A percentile compares a stretch with the other conserved stretches of the same genome.
These are phyloP conservation scores for Pseudonectria foliicola DNA, from an alignment of 2,329 filamentous ascomycete genomes.

Conservation along the genomic window DNA sequence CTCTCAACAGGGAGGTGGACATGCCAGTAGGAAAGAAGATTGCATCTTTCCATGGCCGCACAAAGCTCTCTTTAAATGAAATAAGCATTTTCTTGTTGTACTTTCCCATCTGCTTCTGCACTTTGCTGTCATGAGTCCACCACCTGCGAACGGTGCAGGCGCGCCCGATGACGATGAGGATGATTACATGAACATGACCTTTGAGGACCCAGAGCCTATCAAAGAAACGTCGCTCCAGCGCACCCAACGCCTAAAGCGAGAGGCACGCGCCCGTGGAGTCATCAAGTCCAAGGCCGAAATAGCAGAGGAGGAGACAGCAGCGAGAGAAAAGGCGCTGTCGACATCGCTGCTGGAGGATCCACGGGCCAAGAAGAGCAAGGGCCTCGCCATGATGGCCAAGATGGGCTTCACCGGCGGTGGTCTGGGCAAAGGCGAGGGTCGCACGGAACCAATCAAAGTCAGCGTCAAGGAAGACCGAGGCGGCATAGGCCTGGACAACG, in stretches of 20 bases:
- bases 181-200: constrained; percentile 96
- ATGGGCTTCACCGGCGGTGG: constrained; percentile 82
- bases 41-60: too few species aligned
- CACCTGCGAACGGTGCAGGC: constrained; percentile 7
- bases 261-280: constrained; percentile 61
- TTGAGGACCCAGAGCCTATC: constrained; percentile 58
- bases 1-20: too few species aligned
- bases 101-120: constrained; percentile 6
- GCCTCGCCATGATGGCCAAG: constrained; percentile 92
- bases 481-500: constrained; percentile 77
- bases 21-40: too few species aligned
- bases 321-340: constrained; percentile 68
- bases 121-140: constrained; percentile 5
- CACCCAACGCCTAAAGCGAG: constrained; percentile 45
- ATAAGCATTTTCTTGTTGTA: too few species aligned
- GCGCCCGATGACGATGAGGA: constrained; percentile 62
- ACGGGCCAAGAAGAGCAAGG: constrained; percentile 64
- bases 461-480: constrained; percentile 70
- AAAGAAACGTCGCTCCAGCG: constrained; percentile 48
- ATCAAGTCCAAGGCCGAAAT: constrained; percentile 78
- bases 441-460: constrained; percentile 66
- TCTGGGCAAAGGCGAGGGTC: constrained; percentile 48
- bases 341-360: constrained; percentile 60
- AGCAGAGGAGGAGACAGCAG: constrained; percentile 63
- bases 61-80: too few species aligned